Evolutionary conservation across 306 rosid species (phyloP), one percentile per base, ranked within the genome.

Genomic region (Prunus salicina): DNA sequence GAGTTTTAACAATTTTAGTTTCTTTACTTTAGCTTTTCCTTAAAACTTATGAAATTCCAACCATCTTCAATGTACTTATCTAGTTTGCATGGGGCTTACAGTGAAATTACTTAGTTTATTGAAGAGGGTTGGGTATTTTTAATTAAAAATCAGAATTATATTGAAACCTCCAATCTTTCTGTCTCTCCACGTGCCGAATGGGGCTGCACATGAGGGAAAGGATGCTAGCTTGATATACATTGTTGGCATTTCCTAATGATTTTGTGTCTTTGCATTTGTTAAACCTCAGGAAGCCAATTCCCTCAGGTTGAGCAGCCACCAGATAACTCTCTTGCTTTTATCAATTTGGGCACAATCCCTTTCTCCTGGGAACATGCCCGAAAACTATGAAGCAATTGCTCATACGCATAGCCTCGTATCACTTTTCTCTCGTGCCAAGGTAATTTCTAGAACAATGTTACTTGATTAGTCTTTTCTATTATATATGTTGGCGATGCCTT

Each of bases 311-410:
- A 91, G 91, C 76, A 87, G 83, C 77, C 93, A 80, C 83, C 99
- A 96, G 78, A 89, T 96, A 79, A 82, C 79, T 73, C 89, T 82
- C 74, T 73, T 96, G 84, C 85, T 92, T 62, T 92, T 93, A 51
- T 92, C 99, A 79, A 89, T 92, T 86, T 92, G 89, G 90, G 89
- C 80, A 52, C 98, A 92, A 72, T 87, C 96, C 79, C 51, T 82
- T 52, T 91, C 93, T 76, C 89, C 98, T 60, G 85, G 78, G 73
- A 96, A 96, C 84, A 69, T 83, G 83, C 98, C 99, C 45, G 91
- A 77, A 82, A 92, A 89, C 79, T 96, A 92, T 82, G 99, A 91
- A 96, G 99, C 91, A 81, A 89, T 96, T 67, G 85, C 99, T 74
- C 88, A 86, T 77, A 88, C 98, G 14, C 89, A 91, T 83, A 83